These are phyloP conservation scores for Clonostachys byssicola DNA, from an alignment of 2,329 filamentous ascomycete genomes.

Conservation along the genomic window DNA sequence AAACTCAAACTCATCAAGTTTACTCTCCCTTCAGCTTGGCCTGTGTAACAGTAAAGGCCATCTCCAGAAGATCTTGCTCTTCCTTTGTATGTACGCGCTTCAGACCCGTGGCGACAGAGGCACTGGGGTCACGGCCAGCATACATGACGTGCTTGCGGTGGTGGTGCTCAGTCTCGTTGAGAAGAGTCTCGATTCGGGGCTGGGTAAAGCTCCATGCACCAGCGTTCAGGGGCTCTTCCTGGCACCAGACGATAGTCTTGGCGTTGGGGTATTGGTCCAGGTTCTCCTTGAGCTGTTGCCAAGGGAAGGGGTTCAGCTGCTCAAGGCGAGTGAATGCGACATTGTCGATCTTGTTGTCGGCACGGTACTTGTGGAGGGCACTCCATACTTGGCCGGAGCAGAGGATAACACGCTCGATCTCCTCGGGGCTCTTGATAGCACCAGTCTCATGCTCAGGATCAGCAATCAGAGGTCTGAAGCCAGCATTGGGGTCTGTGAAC, in stretches of 20 bases:
- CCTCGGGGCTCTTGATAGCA: conserved; percentile 70
- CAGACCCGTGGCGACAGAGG: conserved; percentile 87
- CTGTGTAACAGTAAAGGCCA: conserved; percentile 60
- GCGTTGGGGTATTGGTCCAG: conserved; percentile 12
- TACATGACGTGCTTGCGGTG: conserved; percentile 96
- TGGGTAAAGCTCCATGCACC: conserved; percentile 15
- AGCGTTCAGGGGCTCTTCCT: conserved; percentile 16
- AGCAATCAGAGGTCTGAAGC: conserved; percentile 95
- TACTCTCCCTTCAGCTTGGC: conserved; percentile 68
- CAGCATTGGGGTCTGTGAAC: conserved; percentile 76
- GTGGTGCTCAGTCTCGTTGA: conserved; percentile 85
- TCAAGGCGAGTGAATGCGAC: conserved; percentile 13
- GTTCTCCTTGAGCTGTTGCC: conserved; percentile 10
- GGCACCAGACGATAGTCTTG: conserved; percentile 12
- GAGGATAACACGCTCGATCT: conserved; percentile 91
- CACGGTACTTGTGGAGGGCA: conserved; percentile 59
- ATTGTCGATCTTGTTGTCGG: conserved; percentile 4
- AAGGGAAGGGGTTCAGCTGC: conserved; percentile 16
- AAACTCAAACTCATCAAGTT: conserved; percentile 4
- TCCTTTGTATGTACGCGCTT: conserved; percentile 88
- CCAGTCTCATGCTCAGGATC: conserved; percentile 79
- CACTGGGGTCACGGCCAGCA: conserved; percentile 87
- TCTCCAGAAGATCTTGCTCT: conserved; percentile 77
- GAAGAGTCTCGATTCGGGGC: conserved; percentile 11
- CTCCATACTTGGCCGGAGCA: conserved; percentile 94